Base-by-base conservation (phyloP, 2,329 filamentous ascomycete genomes). In the Diaporthe helianthi region DNA sequence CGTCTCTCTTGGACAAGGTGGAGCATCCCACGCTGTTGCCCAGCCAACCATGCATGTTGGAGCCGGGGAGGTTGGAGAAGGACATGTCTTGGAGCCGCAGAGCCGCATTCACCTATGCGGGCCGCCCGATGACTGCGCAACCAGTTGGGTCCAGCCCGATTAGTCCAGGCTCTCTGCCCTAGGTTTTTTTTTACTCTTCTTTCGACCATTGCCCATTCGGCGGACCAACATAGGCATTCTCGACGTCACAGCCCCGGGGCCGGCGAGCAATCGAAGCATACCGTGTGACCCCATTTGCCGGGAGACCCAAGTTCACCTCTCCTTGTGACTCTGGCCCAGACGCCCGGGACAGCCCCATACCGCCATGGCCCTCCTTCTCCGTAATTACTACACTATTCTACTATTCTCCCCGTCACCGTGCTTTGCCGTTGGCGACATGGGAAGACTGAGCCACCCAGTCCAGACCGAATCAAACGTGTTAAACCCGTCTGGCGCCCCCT, bases 381-480 rank as follows among this genome's bases (percentile, higher is more conserved):
- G 44, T 63, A 49, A 4, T 63, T 63, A 31, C 41, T 63, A 15
- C 49, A 63, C 58, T 49, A 31, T 44, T 63, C 15, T 63, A 63
- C 58, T 49, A n/a, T 29, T 24, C n/a, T 13, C 44, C 44, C 44
- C 26, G 41, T 33, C 58, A 17, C 29, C 58, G 31, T 26, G 58
- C 44, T 19, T 26, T 49, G 13, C 44, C 44, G 58, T 49, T 63
- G 58, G 41, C 15, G 22, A 33, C 29, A 33, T 60, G 26, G 29
- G 24, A 6, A 17, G 9, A 26, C 58, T 49, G 49, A 49, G 58
- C 58, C 58, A 22, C 58, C 58, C 31, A 24, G 5, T 33, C 38
- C 58, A 63, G 58, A 63, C 58, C 58, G 29, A 36, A 63, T 46
- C 9, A 29, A 29, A 49, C 58, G 19, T 29, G 41, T 61, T 61